Percentiles rank a stretch among this genome's conserved stretches.
Conservation (phyloP, 2,329 filamentous ascomycete species). For the Colletotrichum somersetense region DNA sequence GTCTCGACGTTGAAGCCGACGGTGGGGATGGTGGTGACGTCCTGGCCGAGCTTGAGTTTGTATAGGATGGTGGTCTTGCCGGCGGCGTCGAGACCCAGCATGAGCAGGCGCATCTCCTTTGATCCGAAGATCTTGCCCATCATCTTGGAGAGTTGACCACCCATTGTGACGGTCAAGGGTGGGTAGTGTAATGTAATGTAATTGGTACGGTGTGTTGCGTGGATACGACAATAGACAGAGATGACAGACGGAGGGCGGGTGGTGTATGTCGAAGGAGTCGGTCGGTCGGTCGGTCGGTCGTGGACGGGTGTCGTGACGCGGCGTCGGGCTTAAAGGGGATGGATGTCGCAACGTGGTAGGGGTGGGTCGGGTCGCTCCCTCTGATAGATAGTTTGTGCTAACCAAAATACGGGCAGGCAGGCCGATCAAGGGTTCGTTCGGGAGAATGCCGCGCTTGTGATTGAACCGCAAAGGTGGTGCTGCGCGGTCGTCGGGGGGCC, state of each 20-base stretch:
- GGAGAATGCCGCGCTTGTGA: constrained; percentile 19
- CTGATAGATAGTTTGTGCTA: not conserved
- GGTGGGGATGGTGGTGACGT: constrained; percentile 97
- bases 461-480: constrained; percentile 1
- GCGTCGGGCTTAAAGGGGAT: constrained; percentile 21
- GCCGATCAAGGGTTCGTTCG: not conserved
- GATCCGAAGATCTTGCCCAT: constrained; percentile 99
- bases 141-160: constrained; percentile 92
- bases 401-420: not conserved
- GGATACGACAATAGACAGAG: no score
- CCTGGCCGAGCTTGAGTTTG: constrained; percentile 98
- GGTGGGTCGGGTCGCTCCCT: constrained; percentile 19
- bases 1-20: constrained; percentile 99
- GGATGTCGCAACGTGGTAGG: constrained; percentile 26
- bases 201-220: constrained; percentile 16
- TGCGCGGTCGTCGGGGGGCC: constrained; percentile 9
- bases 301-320: constrained; percentile 14
- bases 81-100: constrained; percentile 97
- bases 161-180: constrained; percentile 72
- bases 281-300: not conserved
- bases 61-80: constrained; percentile 99
- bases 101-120: constrained; percentile 98
- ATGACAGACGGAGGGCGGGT: no score
- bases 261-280: not conserved
- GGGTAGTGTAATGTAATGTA: not conserved